Evolutionary conservation across 257 asterid genomes (phyloP).

Genomic region (Solanum ossicruentum): DNA sequence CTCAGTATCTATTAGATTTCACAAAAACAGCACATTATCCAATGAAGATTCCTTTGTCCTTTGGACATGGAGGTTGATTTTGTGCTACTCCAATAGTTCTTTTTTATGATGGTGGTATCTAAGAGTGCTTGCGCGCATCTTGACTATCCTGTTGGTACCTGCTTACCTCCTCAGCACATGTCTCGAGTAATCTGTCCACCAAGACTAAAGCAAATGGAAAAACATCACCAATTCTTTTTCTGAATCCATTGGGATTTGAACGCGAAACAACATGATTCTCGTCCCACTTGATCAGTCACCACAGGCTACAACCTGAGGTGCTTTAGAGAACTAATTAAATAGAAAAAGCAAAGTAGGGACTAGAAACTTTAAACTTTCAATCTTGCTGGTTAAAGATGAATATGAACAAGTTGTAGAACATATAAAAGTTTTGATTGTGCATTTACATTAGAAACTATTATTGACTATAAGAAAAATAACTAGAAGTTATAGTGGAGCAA

Average conservation of each 20-base stretch:
- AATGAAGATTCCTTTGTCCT: neutral
- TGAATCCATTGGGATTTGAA: neutral
- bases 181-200: neutral
- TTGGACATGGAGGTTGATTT: neutral
- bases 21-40: neutral
- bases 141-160: neutral
- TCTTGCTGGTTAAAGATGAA: neutral
- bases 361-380: neutral
- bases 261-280: neutral
- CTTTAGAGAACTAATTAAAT: neutral
- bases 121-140: neutral
- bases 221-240: neutral
- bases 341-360: neutral
- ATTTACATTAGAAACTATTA: neutral
- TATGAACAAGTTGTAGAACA: neutral
- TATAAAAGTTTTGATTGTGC: neutral
- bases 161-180: neutral
- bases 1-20: neutral
- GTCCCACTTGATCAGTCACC: neutral
- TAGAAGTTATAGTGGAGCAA: neutral
- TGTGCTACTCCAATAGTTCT: neutral
- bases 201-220: neutral
- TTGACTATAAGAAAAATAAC: neutral
- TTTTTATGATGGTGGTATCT: too few species aligned
- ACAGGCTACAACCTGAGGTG: neutral